Evolutionary conservation across 768 basidiomycete genomes (phyloP).

Genomic region (Mycena crocata): DNA sequence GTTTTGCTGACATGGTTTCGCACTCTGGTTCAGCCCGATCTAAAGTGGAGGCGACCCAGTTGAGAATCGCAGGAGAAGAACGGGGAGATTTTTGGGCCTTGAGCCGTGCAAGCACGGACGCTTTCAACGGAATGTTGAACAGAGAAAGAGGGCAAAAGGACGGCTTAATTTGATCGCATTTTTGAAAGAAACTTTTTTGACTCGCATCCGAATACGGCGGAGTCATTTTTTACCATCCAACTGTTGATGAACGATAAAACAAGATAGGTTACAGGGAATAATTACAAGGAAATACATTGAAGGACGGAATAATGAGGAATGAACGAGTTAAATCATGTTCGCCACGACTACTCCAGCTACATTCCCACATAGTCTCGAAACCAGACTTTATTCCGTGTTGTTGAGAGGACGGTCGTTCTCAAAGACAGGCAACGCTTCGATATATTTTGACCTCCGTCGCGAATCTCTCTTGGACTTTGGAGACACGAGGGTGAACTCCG

Average conservation of each 20-base stretch:
- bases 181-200: conserved; percentile 4
- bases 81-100: conserved; percentile 21
- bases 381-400: neutral
- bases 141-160: too few species aligned
- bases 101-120: conserved; percentile 28
- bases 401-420: too few species aligned
- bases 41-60: conserved; percentile 25
- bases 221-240: too few species aligned
- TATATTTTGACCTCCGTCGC: conserved; percentile 17
- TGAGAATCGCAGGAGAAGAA: conserved; percentile 18
- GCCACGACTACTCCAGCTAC: neutral
- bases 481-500: conserved; percentile 44
- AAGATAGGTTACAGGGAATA: neutral
- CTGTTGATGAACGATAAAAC: too few species aligned
- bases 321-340: neutral
- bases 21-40: conserved; percentile 11
- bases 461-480: conserved; percentile 23
- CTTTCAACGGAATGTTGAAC: conserved; percentile 26
- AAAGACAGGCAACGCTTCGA: neutral
- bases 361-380: neutral
- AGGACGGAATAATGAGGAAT: neutral
- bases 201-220: neutral
- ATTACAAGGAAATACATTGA: neutral
- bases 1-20: conserved; percentile 26
- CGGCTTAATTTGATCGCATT: neutral